These are phyloP conservation scores for Reticulascus tulasneorum DNA, from an alignment of 2,329 filamentous ascomycete species.

Conservation along the genomic window DNA sequence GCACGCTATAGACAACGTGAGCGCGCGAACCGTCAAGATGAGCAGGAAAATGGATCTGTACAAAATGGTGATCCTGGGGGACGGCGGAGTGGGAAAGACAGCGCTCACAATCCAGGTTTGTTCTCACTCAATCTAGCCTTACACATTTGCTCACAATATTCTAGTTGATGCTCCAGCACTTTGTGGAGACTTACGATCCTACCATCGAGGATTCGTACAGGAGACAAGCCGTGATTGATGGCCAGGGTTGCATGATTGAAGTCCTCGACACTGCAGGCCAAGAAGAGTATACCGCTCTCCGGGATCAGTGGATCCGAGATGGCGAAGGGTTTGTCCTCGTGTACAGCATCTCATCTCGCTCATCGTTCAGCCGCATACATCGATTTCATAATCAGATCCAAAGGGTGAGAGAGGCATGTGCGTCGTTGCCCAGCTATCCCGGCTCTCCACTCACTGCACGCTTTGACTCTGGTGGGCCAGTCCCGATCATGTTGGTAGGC, in stretches of 20 bases:
- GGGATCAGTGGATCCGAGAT: conserved; percentile 98
- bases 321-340: conserved; percentile 97
- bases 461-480: conserved; percentile 58
- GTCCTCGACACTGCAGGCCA: conserved; percentile 96
- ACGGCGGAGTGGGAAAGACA: conserved; percentile 92
- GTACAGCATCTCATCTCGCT: conserved; percentile 96
- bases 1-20: too few species aligned
- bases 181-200: conserved; percentile 64
- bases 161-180: conserved; percentile 41
- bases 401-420: conserved; percentile 87
- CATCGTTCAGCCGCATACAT: conserved; percentile 91
- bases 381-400: conserved; percentile 97
- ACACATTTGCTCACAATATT: neutral
- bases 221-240: conserved; percentile 89
- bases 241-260: conserved; percentile 94
- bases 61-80: conserved; percentile 91
- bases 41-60: conserved; percentile 93
- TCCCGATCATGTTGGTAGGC: conserved; percentile 79
- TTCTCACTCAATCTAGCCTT: conserved; percentile 52
- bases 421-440: conserved; percentile 71
- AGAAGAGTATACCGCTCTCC: conserved; percentile 94
- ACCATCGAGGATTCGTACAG: conserved; percentile 87
- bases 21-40: too few species aligned
- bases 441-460: conserved; percentile 65
- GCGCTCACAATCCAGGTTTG: conserved; percentile 95